Conservation (phyloP, 768 basidiomycete genomes). For the Lactarius sanguifluus region DNA sequence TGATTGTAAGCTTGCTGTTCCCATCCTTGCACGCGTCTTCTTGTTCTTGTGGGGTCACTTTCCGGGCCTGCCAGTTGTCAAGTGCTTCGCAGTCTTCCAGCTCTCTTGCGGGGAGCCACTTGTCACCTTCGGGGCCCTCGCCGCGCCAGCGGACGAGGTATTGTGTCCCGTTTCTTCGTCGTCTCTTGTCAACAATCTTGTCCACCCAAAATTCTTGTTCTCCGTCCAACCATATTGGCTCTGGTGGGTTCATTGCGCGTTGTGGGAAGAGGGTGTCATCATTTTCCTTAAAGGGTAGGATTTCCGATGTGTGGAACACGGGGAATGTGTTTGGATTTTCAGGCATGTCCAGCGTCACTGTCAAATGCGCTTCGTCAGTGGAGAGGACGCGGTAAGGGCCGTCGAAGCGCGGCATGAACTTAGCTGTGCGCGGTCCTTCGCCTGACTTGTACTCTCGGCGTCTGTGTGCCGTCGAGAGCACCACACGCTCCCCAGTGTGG, state of each 20-base stretch:
- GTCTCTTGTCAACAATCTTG: no score
- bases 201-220: no score
- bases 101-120: no score
- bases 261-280: not conserved
- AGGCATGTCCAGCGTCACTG: not conserved
- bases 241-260: no score
- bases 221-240: fast-evolving
- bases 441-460: not conserved
- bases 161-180: no score
- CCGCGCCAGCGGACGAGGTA: no score
- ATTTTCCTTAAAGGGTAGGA: not conserved
- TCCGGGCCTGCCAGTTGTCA: no score
- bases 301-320: not conserved
- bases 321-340: not conserved
- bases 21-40: no score
- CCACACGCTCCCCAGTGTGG: fast-evolving
- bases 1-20: no score
- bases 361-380: not conserved
- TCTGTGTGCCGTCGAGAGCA: not conserved
- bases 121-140: no score
- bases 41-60: no score
- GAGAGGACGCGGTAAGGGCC: not conserved
- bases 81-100: no score
- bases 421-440: fast-evolving
- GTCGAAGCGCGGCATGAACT: not conserved